Conservation (phyloP, 352 stramenopile species). For the Hyphochytrium catenoides region DNA sequence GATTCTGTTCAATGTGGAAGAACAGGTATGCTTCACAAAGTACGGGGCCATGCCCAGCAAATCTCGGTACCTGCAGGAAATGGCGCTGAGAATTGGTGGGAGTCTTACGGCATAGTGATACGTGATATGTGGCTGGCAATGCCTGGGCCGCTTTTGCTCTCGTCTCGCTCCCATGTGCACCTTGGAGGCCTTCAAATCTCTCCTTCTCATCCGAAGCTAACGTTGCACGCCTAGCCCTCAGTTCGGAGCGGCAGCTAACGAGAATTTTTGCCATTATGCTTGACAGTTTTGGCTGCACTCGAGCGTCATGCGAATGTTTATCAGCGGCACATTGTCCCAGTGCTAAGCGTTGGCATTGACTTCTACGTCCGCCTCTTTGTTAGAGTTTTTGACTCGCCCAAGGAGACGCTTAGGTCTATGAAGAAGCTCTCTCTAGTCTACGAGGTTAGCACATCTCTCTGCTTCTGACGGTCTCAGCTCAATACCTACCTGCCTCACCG, state of each 20-base stretch:
- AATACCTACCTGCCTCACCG: no score
- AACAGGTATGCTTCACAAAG: conserved; percentile 42
- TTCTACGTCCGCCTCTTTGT: conserved; percentile 99
- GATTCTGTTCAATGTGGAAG: no score
- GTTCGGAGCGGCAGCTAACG: not conserved
- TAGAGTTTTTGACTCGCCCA: conserved; percentile 85
- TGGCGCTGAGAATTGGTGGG: conserved; percentile 55
- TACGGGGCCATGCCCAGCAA: conserved; percentile 62
- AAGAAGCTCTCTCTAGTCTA: conserved; percentile 65
- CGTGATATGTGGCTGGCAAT: no score
- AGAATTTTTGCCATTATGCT: conserved; percentile 10
- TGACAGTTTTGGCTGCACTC: conserved; percentile 84
- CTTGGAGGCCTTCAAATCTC: no score
- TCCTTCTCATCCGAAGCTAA: conserved; percentile 1
- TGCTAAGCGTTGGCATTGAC: conserved; percentile 93
- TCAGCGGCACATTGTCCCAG: conserved; percentile 83
- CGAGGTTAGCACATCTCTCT: no score
- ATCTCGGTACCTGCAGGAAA: conserved; percentile 61
- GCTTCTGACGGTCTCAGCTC: no score
- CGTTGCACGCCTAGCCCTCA: not conserved
- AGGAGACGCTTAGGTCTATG: conserved; percentile 77
- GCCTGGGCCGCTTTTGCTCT: no score
- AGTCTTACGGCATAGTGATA: no score
- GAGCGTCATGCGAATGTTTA: conserved; percentile 83
- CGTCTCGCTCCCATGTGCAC: no score